A percentile compares a stretch with the other conserved stretches of the same genome.
Conservation (phyloP, 2,329 filamentous ascomycete genomes). For the Pyrenochaeta sp. region DNA sequence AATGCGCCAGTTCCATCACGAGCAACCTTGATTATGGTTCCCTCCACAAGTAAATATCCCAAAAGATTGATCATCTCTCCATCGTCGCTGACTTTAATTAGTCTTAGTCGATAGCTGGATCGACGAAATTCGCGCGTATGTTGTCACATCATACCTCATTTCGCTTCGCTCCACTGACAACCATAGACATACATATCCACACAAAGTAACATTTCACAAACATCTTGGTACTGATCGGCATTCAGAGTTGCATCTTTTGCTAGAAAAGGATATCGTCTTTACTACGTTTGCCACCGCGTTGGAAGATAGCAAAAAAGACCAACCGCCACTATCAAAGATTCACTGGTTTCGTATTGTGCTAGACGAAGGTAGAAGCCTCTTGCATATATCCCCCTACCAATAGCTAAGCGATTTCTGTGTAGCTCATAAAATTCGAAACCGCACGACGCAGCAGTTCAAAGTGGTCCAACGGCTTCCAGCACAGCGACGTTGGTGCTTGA, state of each 20-base stretch:
- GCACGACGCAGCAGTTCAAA: conserved; percentile 20
- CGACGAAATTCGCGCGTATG: conserved; percentile 19
- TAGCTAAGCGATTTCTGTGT: not conserved
- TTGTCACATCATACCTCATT: not conserved
- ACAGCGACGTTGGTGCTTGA: conserved; percentile 59
- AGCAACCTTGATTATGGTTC: conserved; percentile 24
- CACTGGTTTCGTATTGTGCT: conserved; percentile 31
- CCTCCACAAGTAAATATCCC: conserved; percentile 20
- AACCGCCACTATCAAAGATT: conserved; percentile 8
- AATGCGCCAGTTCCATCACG: conserved; percentile 3
- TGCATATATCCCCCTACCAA: conserved; percentile 16
- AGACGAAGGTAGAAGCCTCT: conserved; percentile 21
- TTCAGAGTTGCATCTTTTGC: conserved; percentile 6
- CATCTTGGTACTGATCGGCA: conserved; percentile 7
- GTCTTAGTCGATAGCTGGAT: conserved; percentile 27
- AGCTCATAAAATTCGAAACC: conserved; percentile 1
- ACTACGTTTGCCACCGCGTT: conserved; percentile 26
- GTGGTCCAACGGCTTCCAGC: conserved; percentile 53
- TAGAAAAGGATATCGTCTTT: conserved; percentile 16
- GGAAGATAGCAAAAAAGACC: conserved; percentile 5
- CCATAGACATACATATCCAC: conserved; percentile 8
- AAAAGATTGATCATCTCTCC: not conserved
- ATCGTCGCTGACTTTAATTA: not conserved
- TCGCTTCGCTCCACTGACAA: not conserved
- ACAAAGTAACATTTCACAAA: conserved; percentile 10